Evolutionary conservation across 2,329 filamentous ascomycete species (phyloP), one percentile per base, ranked within the genome.

Genomic region (Microascus cirrosus): DNA sequence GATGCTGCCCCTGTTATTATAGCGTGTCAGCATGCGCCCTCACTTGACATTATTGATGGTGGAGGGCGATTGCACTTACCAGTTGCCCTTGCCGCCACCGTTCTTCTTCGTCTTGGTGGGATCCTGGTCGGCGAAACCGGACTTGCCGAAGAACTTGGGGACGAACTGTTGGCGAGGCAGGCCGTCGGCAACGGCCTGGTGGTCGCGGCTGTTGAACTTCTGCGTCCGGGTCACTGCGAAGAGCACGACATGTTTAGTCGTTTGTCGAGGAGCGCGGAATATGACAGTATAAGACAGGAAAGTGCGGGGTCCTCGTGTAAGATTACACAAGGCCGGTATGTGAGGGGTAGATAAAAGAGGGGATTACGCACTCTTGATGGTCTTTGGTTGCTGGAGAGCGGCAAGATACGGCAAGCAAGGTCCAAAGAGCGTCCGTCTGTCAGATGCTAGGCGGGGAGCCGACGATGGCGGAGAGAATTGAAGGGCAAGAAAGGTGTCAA

Each of bases 51-150:
- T 54, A 10, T 54, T 20, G 12, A 54, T 20, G n/a, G 10, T 24
- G 34, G 15, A 4, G 4, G 36, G 36, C 12, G 12, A 42, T 12
- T 42, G 36, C 39, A 68, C 86, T 73, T 82, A 96, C 93, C 93
- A 99, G 74, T 96, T 96, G 69, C 88, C 90, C 74, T 89, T 92
- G 65, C 93, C 93, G 64, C 83, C 87, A 62, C 93, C 93, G 68
- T 95, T 89, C 79, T 99, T 99, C 85, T 99, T 99, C 70, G 88
- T 86, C 80, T 95, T 94, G 73, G 90, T 91, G 61, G 94, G 93
- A 69, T 95, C 89, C 65, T 80, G 78, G 68, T 91, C 91, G 66
- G 84, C 78, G 69, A 87, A 86, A 64, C 93, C 93, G 60, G 83
- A 76, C 77, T 96, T 96, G 73, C 84, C 90, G 72, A 97, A 97